Base-by-base conservation (phyloP, 2,329 filamentous ascomycete genomes). In the Raffaelea arxii region DNA sequence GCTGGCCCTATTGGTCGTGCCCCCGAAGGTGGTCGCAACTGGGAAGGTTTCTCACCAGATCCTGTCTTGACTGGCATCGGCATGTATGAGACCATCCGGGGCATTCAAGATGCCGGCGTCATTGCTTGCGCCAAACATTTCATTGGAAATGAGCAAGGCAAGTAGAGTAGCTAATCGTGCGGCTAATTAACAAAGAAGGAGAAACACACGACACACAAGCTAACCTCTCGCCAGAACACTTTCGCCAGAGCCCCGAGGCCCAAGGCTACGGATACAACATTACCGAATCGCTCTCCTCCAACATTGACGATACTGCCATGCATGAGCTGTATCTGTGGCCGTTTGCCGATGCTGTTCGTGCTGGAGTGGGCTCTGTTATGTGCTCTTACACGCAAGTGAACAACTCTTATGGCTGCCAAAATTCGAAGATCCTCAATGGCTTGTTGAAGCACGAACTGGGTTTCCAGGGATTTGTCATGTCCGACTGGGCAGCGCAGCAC, bases 101-200 rank as follows among this genome's bases (percentile, higher is more conserved):
- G 87, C 48, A 89, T 89, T 41, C 87, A 94, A 59, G 80, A 83
- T 64, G 78, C 81, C 11, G 86, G 86, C 56, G 77, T 90, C 39
- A 80, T 91, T 66, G 85, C 86, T 52, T 86, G 81, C 61, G 83
- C 82, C 18, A 88, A 87, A 67, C 83, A 87, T 58, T 85, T 68
- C 59, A 79, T 85, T 52, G 68, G 65, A 45, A 84, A 86, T 51
- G 82, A 85, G 61, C 85, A 86, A 65, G 66, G 66, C 69, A 53
- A 48, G 49, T 42, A n/a, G n/a, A 10, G 41, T 11, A 6, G n/a
- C n/a, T n/a, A n/a, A n/a, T n/a, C n/a, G n/a, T n/a, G n/a, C n/a
- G n/a, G 3, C 5, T 16, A 25, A n/a, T 25, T 14, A n/a, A 30
- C 16, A 16, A 30, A 16, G 9, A 30, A 9, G 27, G 27, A 9